A percentile compares a stretch with the other conserved stretches of the same genome.
phyloP scores from a whole-genome alignment of 768 basidiomycete species.

The Exidia glandulosa region DNA sequence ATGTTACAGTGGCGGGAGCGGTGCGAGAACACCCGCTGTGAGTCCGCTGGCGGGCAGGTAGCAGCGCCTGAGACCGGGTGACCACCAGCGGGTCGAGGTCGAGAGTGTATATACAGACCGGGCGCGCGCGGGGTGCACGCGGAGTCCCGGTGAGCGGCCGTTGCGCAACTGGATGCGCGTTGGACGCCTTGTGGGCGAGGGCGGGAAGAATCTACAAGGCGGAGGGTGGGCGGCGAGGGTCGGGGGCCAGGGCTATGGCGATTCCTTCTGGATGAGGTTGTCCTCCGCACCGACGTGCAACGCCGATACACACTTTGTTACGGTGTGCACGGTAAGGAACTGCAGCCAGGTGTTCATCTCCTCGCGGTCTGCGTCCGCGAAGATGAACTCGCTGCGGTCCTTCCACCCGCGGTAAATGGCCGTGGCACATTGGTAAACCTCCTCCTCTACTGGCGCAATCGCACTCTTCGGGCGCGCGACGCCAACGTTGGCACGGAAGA shows the following conservation, averaged over 20 bases:
- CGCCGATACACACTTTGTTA: background rate
- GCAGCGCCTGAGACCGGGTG: background rate
- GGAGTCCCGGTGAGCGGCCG: too few species aligned
- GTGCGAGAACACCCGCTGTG: background rate
- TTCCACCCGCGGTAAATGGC: conserved; percentile 64
- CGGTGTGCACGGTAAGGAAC: conserved; percentile 64
- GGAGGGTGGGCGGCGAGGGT: background rate
- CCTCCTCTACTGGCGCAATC: conserved; percentile 40
- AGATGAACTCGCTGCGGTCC: conserved; percentile 53
- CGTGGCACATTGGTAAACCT: conserved; percentile 65
- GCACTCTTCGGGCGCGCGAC: conserved; percentile 40
- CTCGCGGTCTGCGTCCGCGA: conserved; percentile 47
- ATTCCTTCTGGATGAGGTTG: background rate
- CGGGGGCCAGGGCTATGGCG: background rate
- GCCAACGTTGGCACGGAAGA: conserved; percentile 64
- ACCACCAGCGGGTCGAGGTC: background rate
- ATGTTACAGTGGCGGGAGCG: background rate
- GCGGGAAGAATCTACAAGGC: background rate
- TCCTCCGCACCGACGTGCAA: background rate
- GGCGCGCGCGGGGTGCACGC: background rate
- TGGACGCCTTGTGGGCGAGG: too few species aligned
- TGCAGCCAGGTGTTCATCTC: conserved; percentile 73
- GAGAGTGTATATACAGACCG: background rate
- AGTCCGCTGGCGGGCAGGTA: background rate
- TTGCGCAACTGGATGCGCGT: too few species aligned